A percentile compares a stretch with the other conserved stretches of the same genome.
Conservation (phyloP, 2,329 filamentous ascomycete genomes). For the Colletotrichum endophyticum region DNA sequence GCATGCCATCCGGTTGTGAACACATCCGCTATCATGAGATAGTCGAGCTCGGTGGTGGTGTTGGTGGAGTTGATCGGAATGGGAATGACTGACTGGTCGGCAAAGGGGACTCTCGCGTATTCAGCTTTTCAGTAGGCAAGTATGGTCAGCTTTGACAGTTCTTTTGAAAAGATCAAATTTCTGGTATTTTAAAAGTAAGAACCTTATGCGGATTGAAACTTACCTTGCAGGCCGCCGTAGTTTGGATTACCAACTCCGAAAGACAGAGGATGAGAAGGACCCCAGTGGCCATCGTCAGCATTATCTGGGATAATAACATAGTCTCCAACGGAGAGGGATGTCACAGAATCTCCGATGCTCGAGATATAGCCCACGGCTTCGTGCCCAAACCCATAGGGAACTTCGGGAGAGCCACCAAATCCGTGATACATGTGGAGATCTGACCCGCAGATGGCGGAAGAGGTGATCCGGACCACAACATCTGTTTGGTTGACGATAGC, state of each 20-base stretch:
- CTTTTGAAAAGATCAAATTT: background rate
- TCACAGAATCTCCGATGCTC: conserved; percentile 37
- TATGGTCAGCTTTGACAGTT: background rate
- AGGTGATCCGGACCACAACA: conserved; percentile 37
- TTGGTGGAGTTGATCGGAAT: conserved; percentile 50
- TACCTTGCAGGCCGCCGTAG: background rate
- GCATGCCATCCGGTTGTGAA: conserved; percentile 61
- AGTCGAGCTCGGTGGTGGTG: conserved; percentile 64
- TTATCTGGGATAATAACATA: conserved; percentile 39
- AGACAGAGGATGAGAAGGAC: background rate
- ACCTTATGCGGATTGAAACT: background rate
- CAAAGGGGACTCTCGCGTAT: conserved; percentile 67
- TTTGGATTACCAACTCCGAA: background rate
- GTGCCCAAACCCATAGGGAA: conserved; percentile 35
- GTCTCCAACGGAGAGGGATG: conserved; percentile 38
- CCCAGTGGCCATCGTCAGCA: conserved; percentile 15
- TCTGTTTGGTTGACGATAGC: conserved; percentile 28
- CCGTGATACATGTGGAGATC: conserved; percentile 39
- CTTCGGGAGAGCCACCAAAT: background rate
- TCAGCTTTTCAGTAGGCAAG: conserved; percentile 31
- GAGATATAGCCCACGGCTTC: conserved; percentile 44
- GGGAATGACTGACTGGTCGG: conserved; percentile 68
- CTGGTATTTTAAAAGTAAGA: background rate
- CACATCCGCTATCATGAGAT: conserved; percentile 50
- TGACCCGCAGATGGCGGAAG: conserved; percentile 37